Conservation (phyloP, 352 stramenopile species). For the Peronospora destructor region DNA sequence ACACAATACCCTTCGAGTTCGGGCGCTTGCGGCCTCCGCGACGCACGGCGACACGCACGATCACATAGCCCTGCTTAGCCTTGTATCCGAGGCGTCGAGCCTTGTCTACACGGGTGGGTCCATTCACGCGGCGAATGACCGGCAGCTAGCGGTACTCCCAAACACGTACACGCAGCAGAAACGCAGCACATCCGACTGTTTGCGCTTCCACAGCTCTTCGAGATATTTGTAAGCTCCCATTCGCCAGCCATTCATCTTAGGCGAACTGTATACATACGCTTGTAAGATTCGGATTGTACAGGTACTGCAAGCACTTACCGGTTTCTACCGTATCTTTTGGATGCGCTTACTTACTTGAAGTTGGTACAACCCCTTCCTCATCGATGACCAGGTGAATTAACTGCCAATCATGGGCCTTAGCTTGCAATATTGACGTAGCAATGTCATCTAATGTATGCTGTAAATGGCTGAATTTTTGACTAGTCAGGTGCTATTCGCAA, state of each 20-base stretch:
- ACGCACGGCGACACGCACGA: constrained; percentile 96
- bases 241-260: constrained; percentile 13
- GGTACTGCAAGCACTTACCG: not conserved
- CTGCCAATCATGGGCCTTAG: no score
- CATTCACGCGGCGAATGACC: constrained; percentile 92
- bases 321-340: not conserved
- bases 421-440: no score
- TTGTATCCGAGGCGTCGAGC: constrained; percentile 99
- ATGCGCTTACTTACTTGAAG: not conserved
- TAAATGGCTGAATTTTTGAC: no score
- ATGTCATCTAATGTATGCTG: no score
- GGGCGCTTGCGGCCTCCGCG: constrained; percentile 98
- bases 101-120: constrained; percentile 98
- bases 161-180: constrained; percentile 96
- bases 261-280: not conserved
- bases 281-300: not conserved
- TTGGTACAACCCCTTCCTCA: not conserved
- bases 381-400: no score
- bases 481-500: no score
- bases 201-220: constrained; percentile 99
- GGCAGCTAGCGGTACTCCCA: constrained; percentile 98
- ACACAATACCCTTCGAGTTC: constrained; percentile 99
- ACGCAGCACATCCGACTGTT: constrained; percentile 99
- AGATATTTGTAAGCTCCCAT: constrained; percentile 99
- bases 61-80: constrained; percentile 99